Evolutionary conservation across 2,329 filamentous ascomycete genomes (phyloP), one percentile per base, ranked within the genome.

Genomic region (Biscogniauxia mediterranea): DNA sequence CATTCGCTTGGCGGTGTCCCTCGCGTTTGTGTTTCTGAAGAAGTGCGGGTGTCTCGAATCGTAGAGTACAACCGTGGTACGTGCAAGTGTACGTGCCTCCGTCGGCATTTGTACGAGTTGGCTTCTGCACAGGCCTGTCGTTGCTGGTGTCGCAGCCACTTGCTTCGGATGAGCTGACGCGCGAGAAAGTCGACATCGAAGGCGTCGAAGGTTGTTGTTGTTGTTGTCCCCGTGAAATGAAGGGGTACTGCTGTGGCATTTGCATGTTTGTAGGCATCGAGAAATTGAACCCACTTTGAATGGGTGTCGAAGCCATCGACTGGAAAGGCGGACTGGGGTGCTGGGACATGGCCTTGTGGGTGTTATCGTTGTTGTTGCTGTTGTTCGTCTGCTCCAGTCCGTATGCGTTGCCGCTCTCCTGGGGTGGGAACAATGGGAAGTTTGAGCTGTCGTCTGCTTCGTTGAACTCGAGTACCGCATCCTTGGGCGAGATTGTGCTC

Each of bases 11-110:
- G 55, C 94, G 87, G 74, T 99, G 95, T 5, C 89, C 91, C 73
- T 99, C 95, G 23, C 93, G 88, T 81, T 97, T 97, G 80, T 99
- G 95, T 78, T 95, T 95, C 75, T 98, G 93, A 3, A 99, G 83
- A 68, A 93, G 87, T 8, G 87, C 83, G 4, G 93, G 92, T 1
- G 92, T 92, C 68, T 96, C 92, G 72, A 99, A 99, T 57, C 95
- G 90, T 67, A 90, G 81, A 0, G 88, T 89, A 73, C 95, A 98
- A 11, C 93, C 92, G 71, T 96, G 93, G 70, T 97, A 97, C 0
- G 93, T 97, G 77, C 95, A 99, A 1, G 93, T 96, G 78, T 97
- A 99, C 0, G 93, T 97, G 13, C 94, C 94, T 20, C 88, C 85
- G 67, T 96, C 91, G 0, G 92, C 90, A 17, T 81, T 81, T 1